Conservation (phyloP, 139 green algal genomes). For the Tetradesmus lagerheimii region DNA sequence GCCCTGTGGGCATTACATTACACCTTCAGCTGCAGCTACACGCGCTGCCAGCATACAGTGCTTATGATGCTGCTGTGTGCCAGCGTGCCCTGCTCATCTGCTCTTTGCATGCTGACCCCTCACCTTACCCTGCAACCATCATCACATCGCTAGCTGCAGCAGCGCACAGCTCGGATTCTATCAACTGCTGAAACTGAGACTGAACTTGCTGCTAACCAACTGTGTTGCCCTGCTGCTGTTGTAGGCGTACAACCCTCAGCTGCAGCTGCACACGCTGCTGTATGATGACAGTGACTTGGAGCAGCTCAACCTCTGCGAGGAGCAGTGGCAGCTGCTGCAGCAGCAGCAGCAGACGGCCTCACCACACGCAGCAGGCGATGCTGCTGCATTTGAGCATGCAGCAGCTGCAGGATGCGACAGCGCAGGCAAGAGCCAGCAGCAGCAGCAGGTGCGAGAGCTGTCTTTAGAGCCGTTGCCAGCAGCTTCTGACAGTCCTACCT, state of each 20-base stretch:
- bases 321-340: conserved; percentile 19
- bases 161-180: no score
- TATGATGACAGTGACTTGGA: conserved; percentile 28
- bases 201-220: neutral
- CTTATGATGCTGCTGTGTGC: no score
- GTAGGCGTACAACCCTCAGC: neutral
- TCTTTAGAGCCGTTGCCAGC: no score
- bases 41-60: neutral
- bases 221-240: neutral
- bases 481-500: neutral
- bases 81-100: no score
- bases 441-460: neutral
- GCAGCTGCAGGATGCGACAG: neutral
- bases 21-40: neutral
- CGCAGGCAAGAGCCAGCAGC: neutral
- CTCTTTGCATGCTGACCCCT: conserved; percentile 6
- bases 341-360: neutral
- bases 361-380: neutral
- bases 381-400: neutral
- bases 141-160: no score
- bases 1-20: no score
- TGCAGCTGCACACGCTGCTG: conserved; percentile 9
- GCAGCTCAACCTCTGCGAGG: conserved; percentile 21
- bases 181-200: no score
- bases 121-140: no score